phyloP scores from a whole-genome alignment of 805 yeast genomes.

The Jamesozyma piceae region DNA sequence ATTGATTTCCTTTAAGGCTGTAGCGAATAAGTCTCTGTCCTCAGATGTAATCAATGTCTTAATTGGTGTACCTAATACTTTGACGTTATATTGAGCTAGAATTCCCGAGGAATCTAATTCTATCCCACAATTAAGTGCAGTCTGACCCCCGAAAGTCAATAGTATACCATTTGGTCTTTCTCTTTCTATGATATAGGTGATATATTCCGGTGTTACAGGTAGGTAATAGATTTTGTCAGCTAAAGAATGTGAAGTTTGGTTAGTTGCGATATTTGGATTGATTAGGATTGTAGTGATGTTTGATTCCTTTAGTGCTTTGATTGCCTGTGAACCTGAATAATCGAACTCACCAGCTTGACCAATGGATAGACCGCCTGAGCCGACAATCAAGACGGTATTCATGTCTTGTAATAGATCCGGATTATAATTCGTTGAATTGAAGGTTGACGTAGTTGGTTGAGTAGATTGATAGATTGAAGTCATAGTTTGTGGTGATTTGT shows the following conservation, averaged over 20 bases:
- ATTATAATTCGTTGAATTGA: conserved; percentile 21
- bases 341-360: conserved; percentile 99
- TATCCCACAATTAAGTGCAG: conserved; percentile 93
- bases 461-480: conserved; percentile 24
- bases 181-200: conserved; percentile 87
- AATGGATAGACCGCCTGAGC: conserved; percentile 94
- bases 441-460: conserved; percentile 26
- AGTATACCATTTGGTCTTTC: conserved; percentile 95
- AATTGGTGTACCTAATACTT: conserved; percentile 96
- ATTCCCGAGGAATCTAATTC: conserved; percentile 91
- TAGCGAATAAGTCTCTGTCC: conserved; percentile 93
- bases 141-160: conserved; percentile 97
- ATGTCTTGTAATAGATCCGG: conserved; percentile 28
- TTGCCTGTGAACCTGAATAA: conserved; percentile 95
- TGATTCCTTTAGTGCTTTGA: conserved; percentile 88
- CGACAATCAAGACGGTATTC: conserved; percentile 69
- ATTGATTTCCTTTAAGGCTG: conserved; percentile 87
- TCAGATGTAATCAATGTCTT: conserved; percentile 92
- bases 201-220: conserved; percentile 95
- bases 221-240: conserved; percentile 93
- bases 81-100: conserved; percentile 79
- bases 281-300: conserved; percentile 76
- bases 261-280: conserved; percentile 94
- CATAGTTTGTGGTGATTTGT: conserved; percentile 6
- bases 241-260: conserved; percentile 88